phyloP scores from a whole-genome alignment of 129 eudicot genomes.

The Helianthus annuus region HanXRQr2.0-SUNRISE NC_035448.2:171212445-171212944 shows the following conservation, averaged over 20 bases:
- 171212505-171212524: slow-evolving; percentile 13
- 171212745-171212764: slow-evolving; percentile 63
- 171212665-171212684: slow-evolving; percentile 29
- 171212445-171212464: too few relatives aligned
- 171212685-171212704: slow-evolving; percentile 36
- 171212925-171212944: slow-evolving; percentile 32
- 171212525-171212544: slow-evolving; percentile 5
- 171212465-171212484: too few relatives aligned
- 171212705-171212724: slow-evolving; percentile 32
- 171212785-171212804: slow-evolving; percentile 40
- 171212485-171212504: background rate
- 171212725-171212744: slow-evolving; percentile 81
- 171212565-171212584: background rate
- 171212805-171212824: slow-evolving; percentile 50
- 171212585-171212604: background rate
- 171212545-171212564: slow-evolving; percentile 5
- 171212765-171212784: slow-evolving; percentile 56
- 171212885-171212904: slow-evolving; percentile 41
- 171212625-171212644: background rate
- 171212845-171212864: slow-evolving; percentile 30
- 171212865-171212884: slow-evolving; percentile 41
- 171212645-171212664: slow-evolving; percentile 31
- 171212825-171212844: slow-evolving; percentile 36
- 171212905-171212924: slow-evolving; percentile 15
- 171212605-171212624: background rate